Conservation (phyloP, 2,329 filamentous ascomycete species). For the Fonsecaea erecta region DNA sequence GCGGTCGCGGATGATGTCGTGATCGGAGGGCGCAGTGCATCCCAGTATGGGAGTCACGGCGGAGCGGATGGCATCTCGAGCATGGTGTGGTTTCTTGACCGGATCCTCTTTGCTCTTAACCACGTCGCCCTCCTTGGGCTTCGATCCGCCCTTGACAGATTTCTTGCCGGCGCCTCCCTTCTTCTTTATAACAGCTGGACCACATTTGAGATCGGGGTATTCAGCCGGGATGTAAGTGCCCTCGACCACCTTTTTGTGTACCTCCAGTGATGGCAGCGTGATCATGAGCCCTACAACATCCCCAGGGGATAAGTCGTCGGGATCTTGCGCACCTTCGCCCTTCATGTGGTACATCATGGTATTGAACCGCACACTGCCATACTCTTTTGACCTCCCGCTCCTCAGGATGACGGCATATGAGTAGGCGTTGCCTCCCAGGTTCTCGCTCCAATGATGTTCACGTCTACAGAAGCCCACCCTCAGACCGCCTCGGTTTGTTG, state of each 20-base stretch:
- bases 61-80: slow-evolving; percentile 27
- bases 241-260: slow-evolving; percentile 86
- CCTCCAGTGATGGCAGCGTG: slow-evolving; percentile 78
- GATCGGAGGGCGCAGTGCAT: slow-evolving; percentile 29
- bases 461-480: slow-evolving; percentile 55
- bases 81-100: slow-evolving; percentile 18
- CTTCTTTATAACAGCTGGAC: slow-evolving; percentile 35
- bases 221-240: slow-evolving; percentile 89
- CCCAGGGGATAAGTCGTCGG: slow-evolving; percentile 80
- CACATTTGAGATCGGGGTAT: slow-evolving; percentile 40
- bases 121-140: slow-evolving; percentile 32
- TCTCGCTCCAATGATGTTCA: slow-evolving; percentile 42
- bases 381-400: slow-evolving; percentile 45
- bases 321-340: slow-evolving; percentile 85
- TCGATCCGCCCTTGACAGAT: slow-evolving; percentile 28
- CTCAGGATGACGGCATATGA: slow-evolving; percentile 36
- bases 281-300: slow-evolving; percentile 96
- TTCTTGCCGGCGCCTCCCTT: slow-evolving; percentile 34
- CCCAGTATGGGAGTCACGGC: slow-evolving; percentile 19
- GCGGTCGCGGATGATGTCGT: slow-evolving; percentile 89
- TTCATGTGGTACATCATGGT: slow-evolving; percentile 95
- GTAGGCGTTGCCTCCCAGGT: slow-evolving; percentile 37
- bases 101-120: slow-evolving; percentile 28
- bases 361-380: slow-evolving; percentile 75
- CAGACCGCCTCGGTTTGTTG: slow-evolving; percentile 49